Percentiles rank a stretch among this genome's conserved stretches.
Conservation (phyloP, 331 rosid genomes). For the Telfairia occidentalis region DNA sequence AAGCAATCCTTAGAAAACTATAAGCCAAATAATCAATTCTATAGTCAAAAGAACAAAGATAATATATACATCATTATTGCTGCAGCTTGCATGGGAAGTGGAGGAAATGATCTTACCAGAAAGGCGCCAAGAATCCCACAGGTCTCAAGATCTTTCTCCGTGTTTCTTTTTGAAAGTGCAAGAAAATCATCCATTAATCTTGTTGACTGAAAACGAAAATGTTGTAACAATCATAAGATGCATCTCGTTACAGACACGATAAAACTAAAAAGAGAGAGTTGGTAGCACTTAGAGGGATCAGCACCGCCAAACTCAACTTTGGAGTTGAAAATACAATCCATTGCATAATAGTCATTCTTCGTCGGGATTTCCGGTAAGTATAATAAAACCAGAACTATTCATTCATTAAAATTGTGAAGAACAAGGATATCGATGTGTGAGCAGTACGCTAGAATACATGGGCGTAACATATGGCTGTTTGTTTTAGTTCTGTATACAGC, state of each 20-base stretch:
- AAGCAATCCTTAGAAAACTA: background rate
- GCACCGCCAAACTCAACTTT: background rate
- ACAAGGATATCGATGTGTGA: background rate
- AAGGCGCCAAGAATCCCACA: slow-evolving; percentile 75
- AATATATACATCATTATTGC: background rate
- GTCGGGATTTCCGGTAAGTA: background rate
- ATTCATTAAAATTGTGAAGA: background rate
- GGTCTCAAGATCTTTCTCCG: slow-evolving; percentile 71
- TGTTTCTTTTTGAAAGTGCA: slow-evolving; percentile 50
- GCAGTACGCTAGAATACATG: background rate
- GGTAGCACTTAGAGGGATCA: too few relatives aligned
- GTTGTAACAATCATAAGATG: background rate
- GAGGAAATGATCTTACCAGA: slow-evolving; percentile 48
- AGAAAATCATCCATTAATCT: slow-evolving; percentile 64
- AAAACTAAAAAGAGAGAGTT: background rate
- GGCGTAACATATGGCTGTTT: background rate
- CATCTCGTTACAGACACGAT: slow-evolving; percentile 15
- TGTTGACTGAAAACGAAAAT: slow-evolving; percentile 37
- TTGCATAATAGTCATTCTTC: too few relatives aligned
- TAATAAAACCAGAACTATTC: background rate
- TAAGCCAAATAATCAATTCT: slow-evolving; percentile 2
- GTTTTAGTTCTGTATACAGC: background rate
- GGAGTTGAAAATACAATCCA: background rate
- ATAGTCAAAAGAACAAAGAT: too few relatives aligned
- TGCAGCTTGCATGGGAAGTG: background rate